Evolutionary conservation across 2,329 filamentous ascomycete species (phyloP).

Genomic region (Clonostachys solani): DNA sequence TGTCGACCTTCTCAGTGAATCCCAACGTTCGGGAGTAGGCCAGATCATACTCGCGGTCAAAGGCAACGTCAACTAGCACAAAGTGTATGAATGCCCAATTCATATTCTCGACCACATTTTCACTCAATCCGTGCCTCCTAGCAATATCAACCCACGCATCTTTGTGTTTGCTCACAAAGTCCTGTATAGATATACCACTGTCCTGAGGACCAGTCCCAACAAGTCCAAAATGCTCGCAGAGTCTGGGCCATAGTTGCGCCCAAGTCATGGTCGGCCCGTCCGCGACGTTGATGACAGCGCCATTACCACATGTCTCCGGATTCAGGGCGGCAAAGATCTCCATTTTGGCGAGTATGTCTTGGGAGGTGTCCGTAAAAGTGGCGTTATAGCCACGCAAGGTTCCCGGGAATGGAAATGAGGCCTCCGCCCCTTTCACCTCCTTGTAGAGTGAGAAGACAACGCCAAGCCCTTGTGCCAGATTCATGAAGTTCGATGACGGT

Average conservation of each 20-base stretch:
- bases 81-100: constrained; percentile 4
- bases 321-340: constrained; percentile 9
- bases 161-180: constrained; percentile 6
- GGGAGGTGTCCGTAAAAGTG: constrained; percentile 9
- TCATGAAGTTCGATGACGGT: constrained; percentile 8
- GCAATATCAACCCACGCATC: constrained; percentile 5
- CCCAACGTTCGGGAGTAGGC: constrained; percentile 5
- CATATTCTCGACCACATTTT: background rate
- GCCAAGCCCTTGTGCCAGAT: constrained; percentile 7
- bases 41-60: constrained; percentile 11
- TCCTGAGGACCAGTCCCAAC: constrained; percentile 1
- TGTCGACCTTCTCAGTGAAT: constrained; percentile 8
- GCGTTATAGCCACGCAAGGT: constrained; percentile 3
- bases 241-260: constrained; percentile 8
- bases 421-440: constrained; percentile 6
- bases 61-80: constrained; percentile 9
- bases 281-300: constrained; percentile 7
- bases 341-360: constrained; percentile 8
- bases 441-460: constrained; percentile 7
- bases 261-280: constrained; percentile 5
- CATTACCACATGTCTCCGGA: constrained; percentile 4
- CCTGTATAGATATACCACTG: background rate
- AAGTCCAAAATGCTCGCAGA: constrained; percentile 8
- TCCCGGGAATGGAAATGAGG: constrained; percentile 7
- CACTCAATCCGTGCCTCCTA: constrained; percentile 3